These are phyloP conservation scores for Lignosus rhinocerotis DNA, from an alignment of 1,284 basidiomycete species.

Conservation along the genomic window DNA sequence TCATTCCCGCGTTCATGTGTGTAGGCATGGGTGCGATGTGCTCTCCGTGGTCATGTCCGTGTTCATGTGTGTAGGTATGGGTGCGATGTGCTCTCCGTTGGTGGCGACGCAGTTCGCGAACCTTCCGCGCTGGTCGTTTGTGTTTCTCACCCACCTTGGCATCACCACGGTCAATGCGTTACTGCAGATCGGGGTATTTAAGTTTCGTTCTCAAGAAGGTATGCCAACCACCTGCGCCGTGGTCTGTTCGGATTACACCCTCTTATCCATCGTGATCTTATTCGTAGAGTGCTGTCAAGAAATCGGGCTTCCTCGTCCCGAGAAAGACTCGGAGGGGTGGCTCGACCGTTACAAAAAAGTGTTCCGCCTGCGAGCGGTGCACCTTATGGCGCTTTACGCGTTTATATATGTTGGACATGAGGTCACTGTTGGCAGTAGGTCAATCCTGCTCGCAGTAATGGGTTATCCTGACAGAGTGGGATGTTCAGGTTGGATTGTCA, in stretches of 20 bases:
- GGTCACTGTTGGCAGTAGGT: conserved; percentile 44
- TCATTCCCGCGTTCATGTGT: not conserved
- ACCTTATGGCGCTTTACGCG: conserved; percentile 44
- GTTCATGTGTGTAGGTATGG: conserved; percentile 42
- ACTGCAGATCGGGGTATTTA: conserved; percentile 51
- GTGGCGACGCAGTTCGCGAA: conserved; percentile 62
- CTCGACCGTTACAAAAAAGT: conserved; percentile 39
- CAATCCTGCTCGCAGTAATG: not conserved
- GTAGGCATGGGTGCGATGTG: conserved; percentile 58
- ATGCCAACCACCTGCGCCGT: not conserved
- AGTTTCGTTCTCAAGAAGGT: conserved; percentile 55
- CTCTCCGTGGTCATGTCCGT: conserved; percentile 39
- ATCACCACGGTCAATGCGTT: conserved; percentile 47
- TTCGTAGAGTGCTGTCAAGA: conserved; percentile 33
- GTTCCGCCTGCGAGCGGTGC: conserved; percentile 37
- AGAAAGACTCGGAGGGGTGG: conserved; percentile 21
- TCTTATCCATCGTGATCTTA: not conserved
- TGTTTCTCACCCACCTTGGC: conserved; percentile 60
- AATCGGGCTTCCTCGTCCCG: conserved; percentile 30
- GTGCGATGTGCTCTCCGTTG: conserved; percentile 60
- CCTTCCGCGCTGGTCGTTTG: conserved; percentile 54
- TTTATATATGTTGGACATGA: conserved; percentile 48
- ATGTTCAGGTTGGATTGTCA: conserved; percentile 50
- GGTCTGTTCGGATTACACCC: not conserved
- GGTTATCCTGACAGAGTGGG: not conserved